Base-by-base conservation (phyloP, 805 yeast genomes). In the Starmerella apicola region DNA sequence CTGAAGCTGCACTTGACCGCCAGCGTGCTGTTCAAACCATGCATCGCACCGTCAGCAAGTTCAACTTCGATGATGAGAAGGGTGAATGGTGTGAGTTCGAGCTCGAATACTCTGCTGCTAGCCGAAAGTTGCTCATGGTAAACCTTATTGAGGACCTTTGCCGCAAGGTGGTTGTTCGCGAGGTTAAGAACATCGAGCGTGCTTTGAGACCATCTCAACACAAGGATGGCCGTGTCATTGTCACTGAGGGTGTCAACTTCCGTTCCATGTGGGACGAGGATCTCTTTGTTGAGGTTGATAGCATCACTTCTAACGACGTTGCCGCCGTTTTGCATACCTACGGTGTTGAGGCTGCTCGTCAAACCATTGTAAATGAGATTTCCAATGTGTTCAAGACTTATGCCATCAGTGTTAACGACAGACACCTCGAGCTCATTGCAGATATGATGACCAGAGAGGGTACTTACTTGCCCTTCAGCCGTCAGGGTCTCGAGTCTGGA, bases 371-470 rank as follows among this genome's bases (percentile, higher is more conserved):
- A 23, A 79, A 83, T 55, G 99, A 91, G 70, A 82, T 91, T 60
- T 81, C 82, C 64, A 81, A 83, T 53, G 99, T 91, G 53, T 91
- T 91, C 74, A 83, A 84, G 45, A 85, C 93, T 39, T 91, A 91
- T 63, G 97, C 97, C 55, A 91, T 91, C 58, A 67, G 85, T 44
- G 98, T 91, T 44, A 80, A 91, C 41, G 67, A 75, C 39, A 83
- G 98, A 62, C 99, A 91, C 67, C 75, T 91, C 65, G 98, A 91
- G 59, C 74, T 91, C 60, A 79, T 91, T 61, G 99, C 94, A 49
- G 99, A 91, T 63, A 82, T 83, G 84, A 91, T 91, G 99, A 91
- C 99, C 4, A 77, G 98, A 63, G 97, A 91, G 64, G 99, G 99
- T 56, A 74, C 93, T 2, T 91, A 86, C 59, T 66, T 88, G 58